These are phyloP conservation scores for Thielaviopsis musarum DNA, from an alignment of 2,329 filamentous ascomycete genomes.

Conservation along the genomic window DNA sequence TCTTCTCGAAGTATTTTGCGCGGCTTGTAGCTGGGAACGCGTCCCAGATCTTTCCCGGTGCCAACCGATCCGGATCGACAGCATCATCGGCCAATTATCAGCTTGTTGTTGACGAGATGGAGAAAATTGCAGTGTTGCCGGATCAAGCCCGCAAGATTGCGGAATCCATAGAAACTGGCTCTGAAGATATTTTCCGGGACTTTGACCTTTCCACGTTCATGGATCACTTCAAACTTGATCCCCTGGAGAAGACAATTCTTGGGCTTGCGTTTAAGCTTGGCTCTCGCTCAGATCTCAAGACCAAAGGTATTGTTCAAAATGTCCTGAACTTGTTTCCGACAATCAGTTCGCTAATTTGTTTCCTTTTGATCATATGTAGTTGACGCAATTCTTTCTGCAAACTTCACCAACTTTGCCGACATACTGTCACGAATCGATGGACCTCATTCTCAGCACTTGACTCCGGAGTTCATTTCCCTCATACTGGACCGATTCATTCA, in stretches of 20 bases:
- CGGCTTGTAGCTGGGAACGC: slow-evolving; percentile 86
- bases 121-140: slow-evolving; percentile 64
- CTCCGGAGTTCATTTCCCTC: slow-evolving; percentile 53
- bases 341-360: slow-evolving; percentile 7
- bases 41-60: slow-evolving; percentile 71
- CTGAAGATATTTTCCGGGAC: slow-evolving; percentile 86
- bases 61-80: slow-evolving; percentile 51
- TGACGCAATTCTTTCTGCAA: slow-evolving; percentile 74
- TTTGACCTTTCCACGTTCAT: slow-evolving; percentile 94
- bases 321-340: not conserved
- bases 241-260: slow-evolving; percentile 71
- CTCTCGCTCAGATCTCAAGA: slow-evolving; percentile 65
- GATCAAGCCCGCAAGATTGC: slow-evolving; percentile 82
- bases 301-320: slow-evolving; percentile 50
- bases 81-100: slow-evolving; percentile 52
- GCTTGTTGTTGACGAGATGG: slow-evolving; percentile 66
- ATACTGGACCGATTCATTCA: slow-evolving; percentile 78
- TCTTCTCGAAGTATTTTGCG: slow-evolving; percentile 89
- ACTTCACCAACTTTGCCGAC: slow-evolving; percentile 61
- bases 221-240: slow-evolving; percentile 88
- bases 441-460: slow-evolving; percentile 48
- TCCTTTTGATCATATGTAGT: slow-evolving; percentile 32
- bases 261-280: slow-evolving; percentile 76
- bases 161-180: slow-evolving; percentile 77
- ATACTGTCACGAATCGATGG: slow-evolving; percentile 50